Conservation (phyloP, 495 filamentous ascomycete genomes). For the Hypoxylon crocopeplum region DNA sequence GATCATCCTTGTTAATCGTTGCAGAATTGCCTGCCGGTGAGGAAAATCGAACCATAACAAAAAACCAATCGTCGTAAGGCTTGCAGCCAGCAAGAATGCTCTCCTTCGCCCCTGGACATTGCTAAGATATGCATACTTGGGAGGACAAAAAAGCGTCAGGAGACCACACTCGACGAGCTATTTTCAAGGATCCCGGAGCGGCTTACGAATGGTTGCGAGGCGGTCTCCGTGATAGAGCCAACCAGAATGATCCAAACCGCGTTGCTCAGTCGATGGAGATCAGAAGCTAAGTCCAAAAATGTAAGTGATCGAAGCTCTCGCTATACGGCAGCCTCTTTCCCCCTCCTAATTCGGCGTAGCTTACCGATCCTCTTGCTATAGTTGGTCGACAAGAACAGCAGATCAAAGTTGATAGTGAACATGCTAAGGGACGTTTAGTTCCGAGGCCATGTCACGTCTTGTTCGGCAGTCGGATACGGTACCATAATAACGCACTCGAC, state of each 20-base stretch:
- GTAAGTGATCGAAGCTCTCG: background rate
- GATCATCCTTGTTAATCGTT: background rate
- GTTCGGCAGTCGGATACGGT: background rate
- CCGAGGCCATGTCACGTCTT: background rate
- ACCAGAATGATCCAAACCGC: constrained; percentile 6
- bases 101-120: constrained; percentile 1
- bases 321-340: background rate
- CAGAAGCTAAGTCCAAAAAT: background rate
- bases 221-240: constrained; percentile 3
- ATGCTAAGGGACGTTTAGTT: background rate
- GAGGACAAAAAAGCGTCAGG: background rate
- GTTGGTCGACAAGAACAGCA: constrained; percentile 9
- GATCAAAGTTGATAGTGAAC: constrained; percentile 9
- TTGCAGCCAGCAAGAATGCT: constrained; percentile 5
- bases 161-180: background rate
- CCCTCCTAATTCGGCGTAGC: background rate
- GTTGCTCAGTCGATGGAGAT: constrained; percentile 4
- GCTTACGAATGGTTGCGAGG: constrained; percentile 1
- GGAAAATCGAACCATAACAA: background rate
- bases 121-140: constrained; percentile 6
- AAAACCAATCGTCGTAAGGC: background rate
- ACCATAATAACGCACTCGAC: constrained; percentile 4
- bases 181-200: background rate
- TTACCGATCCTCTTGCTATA: constrained; percentile 12
- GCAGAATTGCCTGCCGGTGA: too few relatives aligned